phyloP scores from a whole-genome alignment of 345 rosid species.

The Eucalyptus marginata region DNA sequence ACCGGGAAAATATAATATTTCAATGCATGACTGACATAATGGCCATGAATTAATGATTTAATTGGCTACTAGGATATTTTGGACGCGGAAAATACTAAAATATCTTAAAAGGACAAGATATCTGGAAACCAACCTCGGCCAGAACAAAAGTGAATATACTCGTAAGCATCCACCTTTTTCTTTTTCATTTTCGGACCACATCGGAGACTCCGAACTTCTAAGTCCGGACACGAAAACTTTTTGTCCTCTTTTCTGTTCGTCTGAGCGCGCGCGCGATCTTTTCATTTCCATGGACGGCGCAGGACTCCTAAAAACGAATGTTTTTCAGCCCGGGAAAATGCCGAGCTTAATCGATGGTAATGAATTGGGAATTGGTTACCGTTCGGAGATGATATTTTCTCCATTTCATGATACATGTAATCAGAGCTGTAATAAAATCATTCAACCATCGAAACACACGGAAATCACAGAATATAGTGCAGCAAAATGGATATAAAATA shows the following conservation, averaged over 20 bases:
- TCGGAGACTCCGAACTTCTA: background rate
- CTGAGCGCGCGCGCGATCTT: background rate
- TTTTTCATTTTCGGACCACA: background rate
- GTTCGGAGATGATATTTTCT: background rate
- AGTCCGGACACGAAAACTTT: accelerated
- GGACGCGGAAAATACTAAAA: background rate
- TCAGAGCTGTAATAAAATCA: background rate
- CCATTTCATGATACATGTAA: background rate
- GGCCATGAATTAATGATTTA: background rate
- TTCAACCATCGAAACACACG: background rate
- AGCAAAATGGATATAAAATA: background rate
- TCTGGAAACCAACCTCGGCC: background rate
- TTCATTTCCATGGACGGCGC: background rate
- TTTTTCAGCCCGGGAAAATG: background rate
- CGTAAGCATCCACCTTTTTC: background rate
- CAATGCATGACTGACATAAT: background rate
- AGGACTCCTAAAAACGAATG: background rate
- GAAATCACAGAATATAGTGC: background rate
- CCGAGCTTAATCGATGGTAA: background rate
- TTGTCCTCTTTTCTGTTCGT: background rate
- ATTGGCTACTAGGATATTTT: background rate
- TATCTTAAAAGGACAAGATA: background rate
- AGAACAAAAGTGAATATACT: background rate
- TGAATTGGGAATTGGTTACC: background rate
- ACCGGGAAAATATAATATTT: background rate